A percentile compares a stretch with the other conserved stretches of the same genome.
These are phyloP conservation scores for Rhinocladiella similis DNA, from an alignment of 2,329 filamentous ascomycete genomes.

Conservation along the genomic window DNA sequence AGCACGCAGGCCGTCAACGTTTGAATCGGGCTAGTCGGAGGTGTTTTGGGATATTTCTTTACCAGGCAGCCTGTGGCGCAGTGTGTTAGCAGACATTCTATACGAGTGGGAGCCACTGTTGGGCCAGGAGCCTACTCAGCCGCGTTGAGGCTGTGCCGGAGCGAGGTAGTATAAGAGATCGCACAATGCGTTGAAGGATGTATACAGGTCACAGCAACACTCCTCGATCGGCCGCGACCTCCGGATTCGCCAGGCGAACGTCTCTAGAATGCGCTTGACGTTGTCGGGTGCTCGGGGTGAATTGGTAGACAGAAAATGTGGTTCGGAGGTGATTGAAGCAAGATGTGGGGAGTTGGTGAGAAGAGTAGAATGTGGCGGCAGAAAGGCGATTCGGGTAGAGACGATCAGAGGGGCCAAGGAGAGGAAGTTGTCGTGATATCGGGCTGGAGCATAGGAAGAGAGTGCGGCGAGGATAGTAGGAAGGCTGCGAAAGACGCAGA, in stretches of 20 bases:
- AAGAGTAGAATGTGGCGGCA: background rate
- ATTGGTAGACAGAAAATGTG: background rate
- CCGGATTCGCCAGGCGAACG: background rate
- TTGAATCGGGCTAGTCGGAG: conserved; percentile 8
- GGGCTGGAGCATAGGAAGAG: background rate
- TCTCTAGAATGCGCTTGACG: background rate
- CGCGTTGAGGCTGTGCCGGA: conserved; percentile 22
- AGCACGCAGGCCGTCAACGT: background rate
- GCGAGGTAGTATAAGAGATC: conserved; percentile 15
- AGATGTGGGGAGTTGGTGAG: background rate
- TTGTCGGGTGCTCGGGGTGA: background rate
- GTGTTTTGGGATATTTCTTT: conserved; percentile 10
- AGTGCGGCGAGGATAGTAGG: background rate
- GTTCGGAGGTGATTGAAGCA: background rate
- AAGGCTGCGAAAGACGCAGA: background rate
- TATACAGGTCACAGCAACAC: background rate
- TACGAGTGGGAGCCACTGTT: background rate
- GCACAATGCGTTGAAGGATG: conserved; percentile 7
- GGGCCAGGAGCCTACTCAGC: conserved; percentile 18
- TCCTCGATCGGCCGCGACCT: conserved; percentile 6
- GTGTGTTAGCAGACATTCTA: conserved; percentile 13
- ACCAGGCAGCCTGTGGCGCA: conserved; percentile 21
- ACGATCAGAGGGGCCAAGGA: background rate
- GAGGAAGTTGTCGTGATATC: background rate
- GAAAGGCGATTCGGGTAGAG: background rate